phyloP scores from a whole-genome alignment of 352 stramenopile species.

The Globisporangium iwayamae region DNA sequence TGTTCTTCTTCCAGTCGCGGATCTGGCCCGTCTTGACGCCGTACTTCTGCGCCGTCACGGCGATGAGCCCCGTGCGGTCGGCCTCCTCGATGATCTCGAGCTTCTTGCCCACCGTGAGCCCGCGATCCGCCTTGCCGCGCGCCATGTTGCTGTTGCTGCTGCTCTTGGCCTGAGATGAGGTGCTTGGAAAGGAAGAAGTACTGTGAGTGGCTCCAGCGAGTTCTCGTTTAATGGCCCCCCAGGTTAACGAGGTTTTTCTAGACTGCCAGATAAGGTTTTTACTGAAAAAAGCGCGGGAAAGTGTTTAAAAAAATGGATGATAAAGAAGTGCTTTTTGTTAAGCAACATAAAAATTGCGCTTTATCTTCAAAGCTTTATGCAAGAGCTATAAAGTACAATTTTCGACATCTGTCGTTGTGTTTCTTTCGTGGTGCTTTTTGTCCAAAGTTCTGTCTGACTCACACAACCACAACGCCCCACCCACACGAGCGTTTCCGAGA shows the following conservation, averaged over 20 bases:
- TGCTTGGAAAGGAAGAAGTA: constrained; percentile 15
- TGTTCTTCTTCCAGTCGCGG: constrained; percentile 87
- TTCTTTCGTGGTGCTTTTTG: too few relatives aligned
- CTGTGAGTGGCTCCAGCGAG: constrained; percentile 24
- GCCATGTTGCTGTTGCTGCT: constrained; percentile 37
- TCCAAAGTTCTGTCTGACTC: not conserved
- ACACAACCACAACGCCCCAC: not conserved
- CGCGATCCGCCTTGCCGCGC: constrained; percentile 73
- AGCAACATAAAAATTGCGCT: too few relatives aligned
- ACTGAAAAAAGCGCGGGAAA: too few relatives aligned
- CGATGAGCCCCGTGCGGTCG: constrained; percentile 73
- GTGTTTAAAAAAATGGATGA: too few relatives aligned
- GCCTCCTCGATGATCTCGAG: constrained; percentile 87
- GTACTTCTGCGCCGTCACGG: constrained; percentile 80
- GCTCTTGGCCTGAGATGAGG: constrained; percentile 10
- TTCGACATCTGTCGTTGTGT: too few relatives aligned
- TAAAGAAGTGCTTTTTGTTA: too few relatives aligned
- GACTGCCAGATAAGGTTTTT: too few relatives aligned
- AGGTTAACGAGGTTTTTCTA: too few relatives aligned
- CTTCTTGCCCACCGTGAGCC: constrained; percentile 86
- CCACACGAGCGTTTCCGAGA: not conserved
- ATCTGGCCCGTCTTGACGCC: constrained; percentile 85
- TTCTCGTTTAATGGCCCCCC: constrained; percentile 42
- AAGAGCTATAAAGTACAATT: too few relatives aligned
- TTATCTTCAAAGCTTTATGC: too few relatives aligned